Conservation (phyloP, 106 monocot genomes). For the Dendrobium officinale region DNA sequence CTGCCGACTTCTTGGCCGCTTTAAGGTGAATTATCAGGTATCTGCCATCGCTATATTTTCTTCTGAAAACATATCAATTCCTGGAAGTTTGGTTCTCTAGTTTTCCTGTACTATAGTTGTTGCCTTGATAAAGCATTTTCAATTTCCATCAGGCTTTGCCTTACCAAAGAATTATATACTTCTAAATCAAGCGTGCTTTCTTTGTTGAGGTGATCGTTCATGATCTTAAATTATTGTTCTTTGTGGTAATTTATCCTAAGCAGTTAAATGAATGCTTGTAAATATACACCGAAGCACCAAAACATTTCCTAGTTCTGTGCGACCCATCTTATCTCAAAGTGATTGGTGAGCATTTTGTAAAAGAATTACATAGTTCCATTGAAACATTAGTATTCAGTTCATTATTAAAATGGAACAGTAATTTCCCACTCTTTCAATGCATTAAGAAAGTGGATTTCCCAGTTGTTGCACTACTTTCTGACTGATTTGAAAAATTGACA, state of each 20-base stretch:
- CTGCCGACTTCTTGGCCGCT: slow-evolving; percentile 84
- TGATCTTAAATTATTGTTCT: background rate
- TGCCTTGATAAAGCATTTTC: background rate
- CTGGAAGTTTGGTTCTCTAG: background rate
- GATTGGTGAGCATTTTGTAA: background rate
- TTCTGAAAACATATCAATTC: background rate
- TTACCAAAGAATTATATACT: background rate
- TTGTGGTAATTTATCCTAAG: background rate
- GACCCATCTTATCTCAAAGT: background rate
- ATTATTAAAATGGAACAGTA: too few species aligned
- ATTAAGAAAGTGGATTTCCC: too few species aligned
- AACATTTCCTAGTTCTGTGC: background rate
- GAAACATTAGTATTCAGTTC: background rate
- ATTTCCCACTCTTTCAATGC: too few species aligned
- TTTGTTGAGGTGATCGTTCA: background rate
- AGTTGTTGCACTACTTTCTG: too few species aligned
- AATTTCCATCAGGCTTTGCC: background rate
- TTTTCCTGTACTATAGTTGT: slow-evolving; percentile 2
- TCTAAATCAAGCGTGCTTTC: background rate
- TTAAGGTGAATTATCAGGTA: slow-evolving; percentile 97
- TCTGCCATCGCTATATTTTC: background rate
- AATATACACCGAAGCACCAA: background rate
- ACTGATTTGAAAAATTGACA: too few species aligned
- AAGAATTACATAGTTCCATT: background rate
- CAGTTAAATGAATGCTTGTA: background rate